Evolutionary conservation across 176 grass and related monocot genomes (phyloP).

Genomic region (Musa acuminata): DNA sequence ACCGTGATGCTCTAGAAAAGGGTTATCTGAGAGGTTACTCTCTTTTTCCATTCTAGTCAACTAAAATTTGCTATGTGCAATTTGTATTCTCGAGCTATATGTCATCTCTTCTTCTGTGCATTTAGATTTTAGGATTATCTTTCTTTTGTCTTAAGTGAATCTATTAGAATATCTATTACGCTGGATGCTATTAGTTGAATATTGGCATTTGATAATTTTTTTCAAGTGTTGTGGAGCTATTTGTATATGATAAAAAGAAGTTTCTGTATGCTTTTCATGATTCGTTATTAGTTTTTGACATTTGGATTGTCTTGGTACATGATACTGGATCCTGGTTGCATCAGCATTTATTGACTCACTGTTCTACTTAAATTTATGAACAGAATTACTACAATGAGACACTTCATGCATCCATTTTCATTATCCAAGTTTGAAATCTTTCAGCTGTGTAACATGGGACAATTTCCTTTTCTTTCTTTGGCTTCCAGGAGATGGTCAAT

Average conservation of each 20-base stretch:
- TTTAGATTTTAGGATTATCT: neutral
- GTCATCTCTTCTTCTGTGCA: neutral
- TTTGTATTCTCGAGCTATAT: neutral
- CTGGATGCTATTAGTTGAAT: neutral
- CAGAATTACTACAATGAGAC: no score
- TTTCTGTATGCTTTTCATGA: no score
- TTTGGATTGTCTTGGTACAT: no score
- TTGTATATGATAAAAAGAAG: neutral
- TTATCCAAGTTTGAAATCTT: no score
- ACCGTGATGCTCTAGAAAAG: slow-evolving; percentile 25
- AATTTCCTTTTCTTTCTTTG: no score
- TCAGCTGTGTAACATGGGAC: no score
- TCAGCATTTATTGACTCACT: no score
- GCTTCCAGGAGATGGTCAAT: no score
- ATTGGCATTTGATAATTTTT: neutral
- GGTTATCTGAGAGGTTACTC: slow-evolving; percentile 29
- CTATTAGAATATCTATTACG: neutral
- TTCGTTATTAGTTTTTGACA: no score
- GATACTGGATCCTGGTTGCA: no score
- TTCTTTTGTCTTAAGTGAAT: neutral
- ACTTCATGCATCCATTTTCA: no score
- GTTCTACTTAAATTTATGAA: no score
- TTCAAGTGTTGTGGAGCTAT: neutral
- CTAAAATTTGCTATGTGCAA: neutral
- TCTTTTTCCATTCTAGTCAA: neutral